Evolutionary conservation across 768 basidiomycete species (phyloP).

Genomic region (Sistotremastrum niveocremeum): DNA sequence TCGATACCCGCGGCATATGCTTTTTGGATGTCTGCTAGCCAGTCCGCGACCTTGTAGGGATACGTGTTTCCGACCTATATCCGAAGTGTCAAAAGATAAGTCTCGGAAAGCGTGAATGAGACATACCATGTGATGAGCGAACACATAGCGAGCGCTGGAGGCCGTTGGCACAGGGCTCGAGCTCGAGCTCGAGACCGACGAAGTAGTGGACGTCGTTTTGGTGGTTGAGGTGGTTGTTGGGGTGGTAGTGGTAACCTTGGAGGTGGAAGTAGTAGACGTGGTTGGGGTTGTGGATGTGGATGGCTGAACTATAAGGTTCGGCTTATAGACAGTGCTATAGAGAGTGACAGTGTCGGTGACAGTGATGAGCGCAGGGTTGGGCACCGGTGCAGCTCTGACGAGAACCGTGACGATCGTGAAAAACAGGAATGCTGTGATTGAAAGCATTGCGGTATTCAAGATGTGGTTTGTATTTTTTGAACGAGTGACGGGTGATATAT

Average conservation of each 20-base stretch:
- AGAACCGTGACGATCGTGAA: no score
- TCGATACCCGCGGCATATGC: constrained; percentile 50
- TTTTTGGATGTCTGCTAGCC: constrained; percentile 37
- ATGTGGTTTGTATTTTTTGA: no score
- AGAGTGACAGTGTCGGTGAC: no score
- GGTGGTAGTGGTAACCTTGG: constrained; percentile 2
- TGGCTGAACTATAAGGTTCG: no score
- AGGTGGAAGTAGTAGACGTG: no score
- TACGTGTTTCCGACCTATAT: constrained; percentile 46
- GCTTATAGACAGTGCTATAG: no score
- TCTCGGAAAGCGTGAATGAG: constrained; percentile 1
- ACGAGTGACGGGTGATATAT: no score
- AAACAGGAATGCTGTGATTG: no score
- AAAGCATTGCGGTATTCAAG: no score
- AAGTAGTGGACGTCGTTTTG: constrained; percentile 6
- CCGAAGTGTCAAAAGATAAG: constrained; percentile 1
- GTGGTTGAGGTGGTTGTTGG: constrained; percentile 15
- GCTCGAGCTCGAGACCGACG: not conserved
- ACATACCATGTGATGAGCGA: constrained; percentile 40
- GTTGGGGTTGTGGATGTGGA: no score
- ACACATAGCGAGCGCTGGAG: constrained; percentile 29
- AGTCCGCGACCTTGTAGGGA: constrained; percentile 33
- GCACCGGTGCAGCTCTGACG: no score
- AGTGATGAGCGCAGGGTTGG: no score
- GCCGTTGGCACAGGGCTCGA: not conserved